Evolutionary conservation across 2,329 filamentous ascomycete genomes (phyloP).

Genomic region (Sporothrix schenckii): DNA sequence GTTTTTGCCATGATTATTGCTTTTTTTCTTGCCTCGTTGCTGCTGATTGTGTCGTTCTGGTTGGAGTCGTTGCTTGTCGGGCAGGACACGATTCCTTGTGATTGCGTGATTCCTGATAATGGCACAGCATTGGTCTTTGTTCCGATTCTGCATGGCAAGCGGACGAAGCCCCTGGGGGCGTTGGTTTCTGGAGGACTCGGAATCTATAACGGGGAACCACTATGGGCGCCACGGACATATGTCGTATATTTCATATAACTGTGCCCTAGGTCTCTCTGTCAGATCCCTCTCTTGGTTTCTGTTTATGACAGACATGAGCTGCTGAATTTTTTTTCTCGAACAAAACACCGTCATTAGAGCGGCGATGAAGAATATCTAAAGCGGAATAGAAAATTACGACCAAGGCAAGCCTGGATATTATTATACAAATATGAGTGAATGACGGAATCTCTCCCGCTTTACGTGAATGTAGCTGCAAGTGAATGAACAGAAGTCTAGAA

Average conservation of each 20-base stretch:
- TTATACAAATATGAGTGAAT: background rate
- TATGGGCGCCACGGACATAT: slow-evolving; percentile 14
- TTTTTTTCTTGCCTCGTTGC: slow-evolving; percentile 30
- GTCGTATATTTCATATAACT: slow-evolving; percentile 10
- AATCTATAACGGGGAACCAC: slow-evolving; percentile 11
- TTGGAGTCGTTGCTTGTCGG: slow-evolving; percentile 30
- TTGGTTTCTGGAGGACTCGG: slow-evolving; percentile 28
- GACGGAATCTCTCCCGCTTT: background rate
- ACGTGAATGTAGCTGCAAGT: background rate
- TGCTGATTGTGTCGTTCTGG: slow-evolving; percentile 30
- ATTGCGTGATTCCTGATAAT: background rate
- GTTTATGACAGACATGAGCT: slow-evolving; percentile 19
- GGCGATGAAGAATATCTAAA: slow-evolving; percentile 32
- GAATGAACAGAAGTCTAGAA: background rate
- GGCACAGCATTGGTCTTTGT: slow-evolving; percentile 1
- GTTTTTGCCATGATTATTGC: slow-evolving; percentile 31
- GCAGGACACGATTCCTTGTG: background rate
- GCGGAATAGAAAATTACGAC: slow-evolving; percentile 31
- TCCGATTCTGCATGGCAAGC: slow-evolving; percentile 22
- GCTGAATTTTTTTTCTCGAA: slow-evolving; percentile 17
- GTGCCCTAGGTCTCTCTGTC: slow-evolving; percentile 21
- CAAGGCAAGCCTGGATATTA: slow-evolving; percentile 18
- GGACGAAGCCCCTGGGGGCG: slow-evolving; percentile 25
- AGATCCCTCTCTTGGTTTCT: slow-evolving; percentile 29
- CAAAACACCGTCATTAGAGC: slow-evolving; percentile 14